phyloP scores from a whole-genome alignment of 1,284 basidiomycete species.

The Coniophora puteana region DNA sequence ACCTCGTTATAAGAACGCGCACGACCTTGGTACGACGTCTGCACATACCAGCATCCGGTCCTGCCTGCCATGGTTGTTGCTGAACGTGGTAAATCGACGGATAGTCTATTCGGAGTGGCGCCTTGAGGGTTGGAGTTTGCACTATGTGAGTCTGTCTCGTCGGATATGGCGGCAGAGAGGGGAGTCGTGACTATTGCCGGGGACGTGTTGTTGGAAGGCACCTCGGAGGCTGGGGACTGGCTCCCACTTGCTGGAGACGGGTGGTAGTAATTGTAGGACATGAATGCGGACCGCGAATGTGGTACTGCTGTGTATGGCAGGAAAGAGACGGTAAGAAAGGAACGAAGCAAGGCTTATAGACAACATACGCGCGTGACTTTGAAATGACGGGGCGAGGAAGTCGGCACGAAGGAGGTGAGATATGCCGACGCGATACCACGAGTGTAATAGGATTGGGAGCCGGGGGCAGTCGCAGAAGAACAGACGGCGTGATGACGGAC shows the following conservation, averaged over 20 bases:
- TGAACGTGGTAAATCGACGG: constrained; percentile 50
- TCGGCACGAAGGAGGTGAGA: too few relatives aligned
- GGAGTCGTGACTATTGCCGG: constrained; percentile 35
- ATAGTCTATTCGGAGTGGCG: constrained; percentile 45
- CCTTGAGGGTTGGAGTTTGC: constrained; percentile 33
- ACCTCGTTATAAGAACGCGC: not conserved
- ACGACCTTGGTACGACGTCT: not conserved
- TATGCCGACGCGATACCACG: too few relatives aligned
- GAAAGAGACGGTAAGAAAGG: not conserved
- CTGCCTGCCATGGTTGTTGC: constrained; percentile 55
- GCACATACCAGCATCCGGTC: constrained; percentile 73
- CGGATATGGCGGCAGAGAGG: constrained; percentile 32
- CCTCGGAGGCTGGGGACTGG: constrained; percentile 39
- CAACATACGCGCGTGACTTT: too few relatives aligned
- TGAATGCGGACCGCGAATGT: constrained; percentile 10
- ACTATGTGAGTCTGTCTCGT: constrained; percentile 37
- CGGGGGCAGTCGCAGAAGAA: constrained; percentile 21
- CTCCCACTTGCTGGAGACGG: constrained; percentile 38
- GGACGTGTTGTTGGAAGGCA: constrained; percentile 37
- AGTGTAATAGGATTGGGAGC: too few relatives aligned
- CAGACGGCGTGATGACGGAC: constrained; percentile 27
- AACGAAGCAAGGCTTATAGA: too few relatives aligned
- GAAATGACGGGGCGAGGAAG: constrained; percentile 22
- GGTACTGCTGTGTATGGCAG: constrained; percentile 5
- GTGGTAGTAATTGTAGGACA: constrained; percentile 23